These are phyloP conservation scores for Lactarius sp. DNA, from an alignment of 768 basidiomycete genomes.

Conservation along the genomic window DNA sequence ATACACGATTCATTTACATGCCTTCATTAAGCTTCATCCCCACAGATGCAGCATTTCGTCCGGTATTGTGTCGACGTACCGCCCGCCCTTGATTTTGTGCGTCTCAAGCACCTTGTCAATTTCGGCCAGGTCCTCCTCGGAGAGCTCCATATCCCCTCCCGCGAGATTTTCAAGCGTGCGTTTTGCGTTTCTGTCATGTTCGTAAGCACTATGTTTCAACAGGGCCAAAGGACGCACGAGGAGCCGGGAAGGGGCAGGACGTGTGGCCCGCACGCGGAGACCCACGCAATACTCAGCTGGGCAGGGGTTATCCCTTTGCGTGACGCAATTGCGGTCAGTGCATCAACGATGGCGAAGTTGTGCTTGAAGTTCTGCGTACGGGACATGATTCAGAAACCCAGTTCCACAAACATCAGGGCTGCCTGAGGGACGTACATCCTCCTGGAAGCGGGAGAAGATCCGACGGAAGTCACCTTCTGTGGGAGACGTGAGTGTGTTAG, in stretches of 20 bases:
- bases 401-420: conserved; percentile 9
- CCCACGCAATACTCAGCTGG: conserved; percentile 40
- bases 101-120: conserved; percentile 37
- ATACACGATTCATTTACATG: not conserved
- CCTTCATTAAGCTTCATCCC: conserved; percentile 29
- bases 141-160: conserved; percentile 36
- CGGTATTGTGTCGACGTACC: conserved; percentile 33
- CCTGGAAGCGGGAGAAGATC: conserved; percentile 35
- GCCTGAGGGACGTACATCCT: conserved; percentile 30
- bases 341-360: conserved; percentile 42
- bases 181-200: conserved; percentile 32
- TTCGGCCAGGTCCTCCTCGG: conserved; percentile 34
- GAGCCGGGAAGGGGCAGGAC: conserved; percentile 47
- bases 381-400: not conserved
- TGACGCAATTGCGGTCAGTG: conserved; percentile 37
- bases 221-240: conserved; percentile 30
- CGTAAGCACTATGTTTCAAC: not conserved
- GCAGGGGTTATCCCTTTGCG: conserved; percentile 40
- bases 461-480: conserved; percentile 38
- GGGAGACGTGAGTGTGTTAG: conserved; percentile 7
- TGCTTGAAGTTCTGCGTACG: conserved; percentile 35
- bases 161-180: conserved; percentile 42
- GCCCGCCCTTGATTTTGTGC: conserved; percentile 37
- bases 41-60: conserved; percentile 31
- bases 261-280: conserved; percentile 33